Evolutionary conservation across 306 rosid genomes (phyloP), one percentile per base, ranked within the genome.

Genomic region (Neltuma alba): DNA sequence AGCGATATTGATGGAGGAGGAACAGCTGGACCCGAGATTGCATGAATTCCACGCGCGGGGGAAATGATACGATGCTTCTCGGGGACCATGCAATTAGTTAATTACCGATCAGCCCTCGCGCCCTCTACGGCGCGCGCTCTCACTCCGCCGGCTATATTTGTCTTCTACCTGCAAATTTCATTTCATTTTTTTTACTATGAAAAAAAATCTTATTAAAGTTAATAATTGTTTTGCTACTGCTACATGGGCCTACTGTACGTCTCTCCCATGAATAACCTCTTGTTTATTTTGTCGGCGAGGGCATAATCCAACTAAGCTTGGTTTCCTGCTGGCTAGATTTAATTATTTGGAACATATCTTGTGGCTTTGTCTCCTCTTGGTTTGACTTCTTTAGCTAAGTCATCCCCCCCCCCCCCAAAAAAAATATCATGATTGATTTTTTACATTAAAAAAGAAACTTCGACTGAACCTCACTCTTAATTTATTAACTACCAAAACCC

Each of bases 1-100:
- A 12, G 76, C 45, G 9, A 33, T 21, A 72, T 67, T 72, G 33
- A 73, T 10, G 36, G 45, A 31, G 50, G 50, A 48, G 36, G 28
- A 36, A 55, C 48, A 81, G 89, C 80, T 86, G 85, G 85, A 66
- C 15, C 76, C 68, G 30, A 80, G 81, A 78, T 78, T 79, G 74
- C 82, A 83, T 79, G 80, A 50, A 20, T 57, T 54, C 83, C 90
- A 91, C 85, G 86, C 83, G 96, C 63, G 86, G 68, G 84, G 75
- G 70, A 57, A 27, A 3, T 9, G 44, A 55, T 28, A 13, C 0
- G 6, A 9, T 76, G 70, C 80, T 9, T 15, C 76, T 31, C 13
- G 25, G 70, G 18, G 21, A 37, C 73, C 15, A 15, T 36, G 9
- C 18, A 50, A 75, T 68, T 25, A 30, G 25, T 10, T 67, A 62